phyloP scores from a whole-genome alignment of 352 stramenopile genomes.

The Globisporangium acanthophoron region DNA sequence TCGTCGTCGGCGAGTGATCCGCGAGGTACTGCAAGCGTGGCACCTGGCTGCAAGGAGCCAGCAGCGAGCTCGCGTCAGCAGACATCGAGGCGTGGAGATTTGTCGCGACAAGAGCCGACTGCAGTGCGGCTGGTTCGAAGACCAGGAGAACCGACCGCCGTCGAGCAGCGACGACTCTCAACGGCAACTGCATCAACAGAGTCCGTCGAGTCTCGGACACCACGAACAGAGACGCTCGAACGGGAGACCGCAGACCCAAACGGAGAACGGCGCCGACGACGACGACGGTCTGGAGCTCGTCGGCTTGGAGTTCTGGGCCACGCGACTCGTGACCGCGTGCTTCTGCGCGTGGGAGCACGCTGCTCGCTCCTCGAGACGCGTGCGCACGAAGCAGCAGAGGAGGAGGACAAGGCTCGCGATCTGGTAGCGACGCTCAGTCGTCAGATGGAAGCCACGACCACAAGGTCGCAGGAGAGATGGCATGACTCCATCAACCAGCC shows the following conservation, averaged over 20 bases:
- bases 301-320: conserved; percentile 4
- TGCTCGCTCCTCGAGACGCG: not conserved
- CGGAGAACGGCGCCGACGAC: not conserved
- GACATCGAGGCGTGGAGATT: too few relatives aligned
- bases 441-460: too few relatives aligned
- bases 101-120: not conserved
- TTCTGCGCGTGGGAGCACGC: conserved; percentile 11
- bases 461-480: too few relatives aligned
- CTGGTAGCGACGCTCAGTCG: not conserved
- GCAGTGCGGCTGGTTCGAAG: not conserved
- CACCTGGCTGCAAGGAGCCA: conserved; percentile 1
- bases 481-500: too few relatives aligned
- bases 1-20: too few relatives aligned
- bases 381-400: not conserved
- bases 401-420: not conserved
- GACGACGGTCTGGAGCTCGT: not conserved
- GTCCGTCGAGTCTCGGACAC: not conserved
- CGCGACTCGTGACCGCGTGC: not conserved
- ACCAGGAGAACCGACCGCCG: conserved; percentile 3
- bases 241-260: not conserved
- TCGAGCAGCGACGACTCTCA: not conserved
- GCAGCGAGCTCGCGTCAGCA: not conserved
- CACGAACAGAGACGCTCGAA: not conserved
- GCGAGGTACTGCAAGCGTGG: conserved; percentile 4
- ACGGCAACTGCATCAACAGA: not conserved